phyloP scores from a whole-genome alignment of 345 rosid species.

The Anacardium occidentale region DNA sequence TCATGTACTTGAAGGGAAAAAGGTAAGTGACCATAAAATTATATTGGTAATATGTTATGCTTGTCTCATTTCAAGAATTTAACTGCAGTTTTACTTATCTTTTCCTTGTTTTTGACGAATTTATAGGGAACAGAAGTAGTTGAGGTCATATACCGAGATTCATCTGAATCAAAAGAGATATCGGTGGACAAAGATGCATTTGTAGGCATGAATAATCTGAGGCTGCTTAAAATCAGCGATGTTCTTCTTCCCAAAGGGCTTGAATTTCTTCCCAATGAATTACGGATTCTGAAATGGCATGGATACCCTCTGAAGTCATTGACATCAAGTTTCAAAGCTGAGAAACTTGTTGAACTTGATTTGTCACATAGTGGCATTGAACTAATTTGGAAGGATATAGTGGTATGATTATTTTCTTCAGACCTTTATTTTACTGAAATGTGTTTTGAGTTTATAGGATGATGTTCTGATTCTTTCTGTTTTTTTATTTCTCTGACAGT shows the following conservation, averaged over 20 bases:
- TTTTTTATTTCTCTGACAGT: not conserved
- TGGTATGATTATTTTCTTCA: not conserved
- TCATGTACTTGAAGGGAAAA: not conserved
- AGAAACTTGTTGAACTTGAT: conserved; percentile 21
- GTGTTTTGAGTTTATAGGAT: not conserved
- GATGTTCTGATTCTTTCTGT: not conserved
- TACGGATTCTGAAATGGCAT: conserved; percentile 13
- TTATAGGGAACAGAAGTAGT: conserved; percentile 9
- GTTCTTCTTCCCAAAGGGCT: not conserved
- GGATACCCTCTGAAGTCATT: conserved; percentile 7
- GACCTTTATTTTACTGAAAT: not conserved
- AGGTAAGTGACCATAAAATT: not conserved
- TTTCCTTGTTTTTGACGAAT: not conserved
- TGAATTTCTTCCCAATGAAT: conserved; percentile 12
- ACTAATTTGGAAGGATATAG: not conserved
- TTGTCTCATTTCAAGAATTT: not conserved
- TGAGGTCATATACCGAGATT: conserved; percentile 9
- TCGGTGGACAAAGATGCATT: conserved; percentile 11
- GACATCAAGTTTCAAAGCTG: conserved; percentile 10
- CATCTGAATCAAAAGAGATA: not conserved
- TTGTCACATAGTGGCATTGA: conserved; percentile 12
- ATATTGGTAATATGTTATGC: not conserved
- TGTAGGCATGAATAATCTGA: conserved; percentile 7
- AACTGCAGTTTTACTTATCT: not conserved
- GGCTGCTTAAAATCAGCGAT: conserved; percentile 7